Evolutionary conservation across 495 filamentous ascomycete species (phyloP).

Genomic region (Aspergillus nanangensis): DNA sequence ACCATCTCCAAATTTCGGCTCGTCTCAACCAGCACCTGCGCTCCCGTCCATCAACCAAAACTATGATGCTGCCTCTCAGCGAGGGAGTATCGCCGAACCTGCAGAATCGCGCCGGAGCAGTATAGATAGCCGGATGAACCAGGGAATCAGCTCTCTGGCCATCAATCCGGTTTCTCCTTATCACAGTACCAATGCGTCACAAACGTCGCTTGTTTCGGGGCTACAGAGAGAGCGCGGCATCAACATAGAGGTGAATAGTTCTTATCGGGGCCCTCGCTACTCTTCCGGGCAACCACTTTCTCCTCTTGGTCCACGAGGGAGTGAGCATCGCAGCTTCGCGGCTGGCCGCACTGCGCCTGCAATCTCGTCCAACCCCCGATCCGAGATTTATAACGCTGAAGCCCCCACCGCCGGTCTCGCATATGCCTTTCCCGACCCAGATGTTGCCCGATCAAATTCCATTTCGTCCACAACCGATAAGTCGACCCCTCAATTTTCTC

Average conservation of each 20-base stretch:
- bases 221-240: slow-evolving; percentile 54
- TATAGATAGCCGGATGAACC: slow-evolving; percentile 72
- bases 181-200: slow-evolving; percentile 70
- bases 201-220: slow-evolving; percentile 65
- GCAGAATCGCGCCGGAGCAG: slow-evolving; percentile 67
- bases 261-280: slow-evolving; percentile 53
- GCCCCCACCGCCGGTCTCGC: slow-evolving; percentile 78
- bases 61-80: slow-evolving; percentile 41
- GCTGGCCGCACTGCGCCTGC: slow-evolving; percentile 64
- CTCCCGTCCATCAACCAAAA: slow-evolving; percentile 51
- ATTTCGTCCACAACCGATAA: slow-evolving; percentile 53
- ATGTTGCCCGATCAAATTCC: slow-evolving; percentile 50
- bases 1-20: slow-evolving; percentile 39
- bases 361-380: slow-evolving; percentile 72
- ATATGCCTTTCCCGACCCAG: slow-evolving; percentile 78
- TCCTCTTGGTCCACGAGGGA: slow-evolving; percentile 40
- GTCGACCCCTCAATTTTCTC: slow-evolving; percentile 44
- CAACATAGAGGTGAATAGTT: slow-evolving; percentile 40
- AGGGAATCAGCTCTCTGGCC: slow-evolving; percentile 63
- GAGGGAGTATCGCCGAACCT: slow-evolving; percentile 42
- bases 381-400: slow-evolving; percentile 72
- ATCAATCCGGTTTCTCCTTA: slow-evolving; percentile 66
- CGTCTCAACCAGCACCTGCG: slow-evolving; percentile 34
- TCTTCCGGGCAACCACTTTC: slow-evolving; percentile 43
- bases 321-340: slow-evolving; percentile 50